Conservation (phyloP, 768 basidiomycete species). For the Boletellus emodensis region DNA sequence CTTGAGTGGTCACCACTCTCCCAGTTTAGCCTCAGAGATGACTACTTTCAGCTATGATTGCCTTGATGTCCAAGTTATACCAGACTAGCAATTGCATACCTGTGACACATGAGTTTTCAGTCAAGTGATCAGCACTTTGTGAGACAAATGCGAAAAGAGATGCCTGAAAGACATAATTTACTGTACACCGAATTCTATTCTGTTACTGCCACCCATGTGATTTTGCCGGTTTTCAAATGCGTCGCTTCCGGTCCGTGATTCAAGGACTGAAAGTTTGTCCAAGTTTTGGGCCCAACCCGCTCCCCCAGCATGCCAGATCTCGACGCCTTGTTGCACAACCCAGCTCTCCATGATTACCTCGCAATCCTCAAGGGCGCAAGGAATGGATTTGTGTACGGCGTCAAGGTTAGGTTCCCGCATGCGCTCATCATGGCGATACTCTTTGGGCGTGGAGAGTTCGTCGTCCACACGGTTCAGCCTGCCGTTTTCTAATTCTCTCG, state of each 20-base stretch:
- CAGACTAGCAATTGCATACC: background rate
- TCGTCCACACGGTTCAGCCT: slow-evolving; percentile 14
- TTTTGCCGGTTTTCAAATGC: slow-evolving; percentile 9
- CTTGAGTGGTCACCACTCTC: slow-evolving; percentile 49
- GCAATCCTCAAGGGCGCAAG: slow-evolving; percentile 93
- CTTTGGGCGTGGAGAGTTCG: slow-evolving; percentile 89
- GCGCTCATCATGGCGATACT: slow-evolving; percentile 94
- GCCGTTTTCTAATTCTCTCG: slow-evolving; percentile 7
- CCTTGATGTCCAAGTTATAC: background rate
- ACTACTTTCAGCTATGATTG: slow-evolving; percentile 36
- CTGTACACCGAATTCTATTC: no score
- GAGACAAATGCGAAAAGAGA: background rate
- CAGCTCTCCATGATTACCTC: slow-evolving; percentile 83
- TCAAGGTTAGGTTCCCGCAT: slow-evolving; percentile 92
- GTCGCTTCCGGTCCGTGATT: background rate
- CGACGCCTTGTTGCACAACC: slow-evolving; percentile 41
- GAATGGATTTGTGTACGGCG: slow-evolving; percentile 87
- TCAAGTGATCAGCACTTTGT: background rate
- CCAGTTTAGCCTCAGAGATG: slow-evolving; percentile 58
- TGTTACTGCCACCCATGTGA: slow-evolving; percentile 21
- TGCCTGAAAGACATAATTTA: no score
- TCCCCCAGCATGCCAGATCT: slow-evolving; percentile 23
- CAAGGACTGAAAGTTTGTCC: background rate
- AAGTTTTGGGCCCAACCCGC: background rate
- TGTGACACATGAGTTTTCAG: background rate